Evolutionary conservation across 2,329 filamentous ascomycete genomes (phyloP).

Genomic region (Venturia aucupariae): DNA sequence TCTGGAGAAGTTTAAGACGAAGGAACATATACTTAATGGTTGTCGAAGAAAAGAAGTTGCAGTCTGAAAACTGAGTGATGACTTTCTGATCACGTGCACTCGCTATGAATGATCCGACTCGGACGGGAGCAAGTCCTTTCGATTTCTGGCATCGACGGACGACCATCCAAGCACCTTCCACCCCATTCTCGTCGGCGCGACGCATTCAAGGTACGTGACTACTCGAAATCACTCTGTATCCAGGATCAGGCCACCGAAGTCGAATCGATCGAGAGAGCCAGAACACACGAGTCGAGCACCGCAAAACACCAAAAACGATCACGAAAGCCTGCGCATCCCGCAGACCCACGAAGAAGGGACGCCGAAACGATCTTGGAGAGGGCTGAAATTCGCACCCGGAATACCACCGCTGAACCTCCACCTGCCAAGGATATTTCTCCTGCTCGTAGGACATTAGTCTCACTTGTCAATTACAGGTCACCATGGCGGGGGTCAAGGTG

Average conservation of each 20-base stretch:
- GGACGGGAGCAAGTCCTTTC: not conserved
- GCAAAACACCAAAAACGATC: not conserved
- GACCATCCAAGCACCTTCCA: too few relatives aligned
- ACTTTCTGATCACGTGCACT: not conserved
- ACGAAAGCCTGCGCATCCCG: not conserved
- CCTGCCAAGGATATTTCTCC: not conserved
- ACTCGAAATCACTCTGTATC: not conserved
- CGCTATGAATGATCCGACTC: not conserved
- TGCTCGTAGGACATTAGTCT: not conserved
- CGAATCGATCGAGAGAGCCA: not conserved
- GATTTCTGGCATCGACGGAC: not conserved
- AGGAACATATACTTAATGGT: too few relatives aligned
- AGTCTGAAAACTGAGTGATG: too few relatives aligned
- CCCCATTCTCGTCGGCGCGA: not conserved
- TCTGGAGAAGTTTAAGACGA: too few relatives aligned
- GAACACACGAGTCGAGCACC: not conserved
- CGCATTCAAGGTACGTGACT: not conserved
- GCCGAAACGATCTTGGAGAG: too few relatives aligned
- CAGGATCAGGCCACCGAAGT: not conserved
- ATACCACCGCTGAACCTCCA: too few relatives aligned
- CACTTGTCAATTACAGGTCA: not conserved
- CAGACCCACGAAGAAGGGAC: not conserved
- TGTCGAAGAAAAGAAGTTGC: too few relatives aligned
- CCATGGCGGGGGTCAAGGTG: slow-evolving; percentile 26
- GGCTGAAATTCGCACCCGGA: not conserved